Evolutionary conservation across 148 eudicot genomes (phyloP), one percentile per base, ranked within the genome.

Genomic region (Arctostaphylos glauca): DNA sequence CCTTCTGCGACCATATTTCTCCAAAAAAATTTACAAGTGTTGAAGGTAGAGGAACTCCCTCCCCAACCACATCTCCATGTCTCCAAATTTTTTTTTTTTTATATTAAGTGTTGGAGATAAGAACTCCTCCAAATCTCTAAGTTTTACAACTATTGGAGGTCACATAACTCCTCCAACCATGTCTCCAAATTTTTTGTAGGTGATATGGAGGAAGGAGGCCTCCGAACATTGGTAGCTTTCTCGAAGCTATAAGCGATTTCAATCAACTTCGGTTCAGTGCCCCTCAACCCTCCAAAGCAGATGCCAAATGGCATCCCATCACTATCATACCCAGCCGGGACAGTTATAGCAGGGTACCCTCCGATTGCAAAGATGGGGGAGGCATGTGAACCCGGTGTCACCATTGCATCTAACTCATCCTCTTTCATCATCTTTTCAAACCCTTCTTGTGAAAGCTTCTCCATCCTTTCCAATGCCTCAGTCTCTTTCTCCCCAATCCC

Each of bases 231-330:
- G 21, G 90, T 86, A 8, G 85, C 88, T 83, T 88, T 90, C 71
- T 88, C 92, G 56, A 90, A 90, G 23, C 59, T 89, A 86, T 86
- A 88, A 58, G 87, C 88, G 81, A 90, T 83, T 77, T 90, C 89
- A 74, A 90, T 90, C 49, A 86, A 77, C 72, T 53, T 79, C 21
- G 89, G 87, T 43, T 88, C 89, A 1, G 83, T 73, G 19, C 90
- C 86, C 71, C 67, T 86, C 74, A 90, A 52, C 9, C 92, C 92
- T 2, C 90, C 83, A 74, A 90, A 88, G n/a, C 86, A 86, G 10
- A 88, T 78, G 44, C 90, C 92, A 55, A 84, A 38, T 8, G 92
- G 92, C 81, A 84, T 82, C 53, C 90, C 92, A 13, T 78, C 52
- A 19, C 43, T 21, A 52, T 75, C 85, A 44, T 90, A 90, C 10